Percentiles rank a stretch among this genome's conserved stretches.
These are phyloP conservation scores for Scheffersomyces ergatensis DNA, from an alignment of 805 yeast genomes.

Conservation along the genomic window DNA sequence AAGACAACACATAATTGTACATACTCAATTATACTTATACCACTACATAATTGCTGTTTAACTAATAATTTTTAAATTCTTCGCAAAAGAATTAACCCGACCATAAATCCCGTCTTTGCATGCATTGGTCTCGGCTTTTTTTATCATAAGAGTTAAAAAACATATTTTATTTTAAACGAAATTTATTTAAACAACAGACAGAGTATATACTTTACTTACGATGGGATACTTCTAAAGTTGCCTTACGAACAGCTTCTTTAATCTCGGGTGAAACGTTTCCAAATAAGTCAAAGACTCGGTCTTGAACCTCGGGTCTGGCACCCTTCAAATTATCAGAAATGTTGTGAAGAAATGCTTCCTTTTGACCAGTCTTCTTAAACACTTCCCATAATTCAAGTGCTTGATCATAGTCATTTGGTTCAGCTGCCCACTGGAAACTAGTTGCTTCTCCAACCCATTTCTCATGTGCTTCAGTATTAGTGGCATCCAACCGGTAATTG, in stretches of 20 bases:
- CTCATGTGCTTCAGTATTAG: conserved; percentile 17
- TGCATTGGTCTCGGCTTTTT: no score
- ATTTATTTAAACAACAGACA: no score
- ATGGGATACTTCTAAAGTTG: background rate
- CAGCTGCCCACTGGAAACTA: conserved; percentile 23
- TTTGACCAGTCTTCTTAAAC: conserved; percentile 17
- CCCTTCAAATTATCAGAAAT: conserved; percentile 17
- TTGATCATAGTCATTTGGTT: conserved; percentile 19
- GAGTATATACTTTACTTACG: background rate
- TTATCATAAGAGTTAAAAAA: no score
- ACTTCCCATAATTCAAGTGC: conserved; percentile 18
- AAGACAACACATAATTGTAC: no score
- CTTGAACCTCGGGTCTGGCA: conserved; percentile 16
- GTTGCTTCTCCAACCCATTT: conserved; percentile 23
- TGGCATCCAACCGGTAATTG: conserved; percentile 3
- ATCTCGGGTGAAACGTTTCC: conserved; percentile 16
- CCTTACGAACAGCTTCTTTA: background rate
- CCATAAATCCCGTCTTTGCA: no score
- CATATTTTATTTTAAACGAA: no score
- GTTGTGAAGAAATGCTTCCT: conserved; percentile 21
- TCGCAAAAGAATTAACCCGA: no score
- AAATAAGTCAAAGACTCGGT: conserved; percentile 17
- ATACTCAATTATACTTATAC: no score
- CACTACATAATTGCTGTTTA: no score
- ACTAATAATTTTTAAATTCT: no score